Evolutionary conservation across 2,329 filamentous ascomycete genomes (phyloP), one percentile per base, ranked within the genome.

Genomic region (Sporothrix schenckii): DNA sequence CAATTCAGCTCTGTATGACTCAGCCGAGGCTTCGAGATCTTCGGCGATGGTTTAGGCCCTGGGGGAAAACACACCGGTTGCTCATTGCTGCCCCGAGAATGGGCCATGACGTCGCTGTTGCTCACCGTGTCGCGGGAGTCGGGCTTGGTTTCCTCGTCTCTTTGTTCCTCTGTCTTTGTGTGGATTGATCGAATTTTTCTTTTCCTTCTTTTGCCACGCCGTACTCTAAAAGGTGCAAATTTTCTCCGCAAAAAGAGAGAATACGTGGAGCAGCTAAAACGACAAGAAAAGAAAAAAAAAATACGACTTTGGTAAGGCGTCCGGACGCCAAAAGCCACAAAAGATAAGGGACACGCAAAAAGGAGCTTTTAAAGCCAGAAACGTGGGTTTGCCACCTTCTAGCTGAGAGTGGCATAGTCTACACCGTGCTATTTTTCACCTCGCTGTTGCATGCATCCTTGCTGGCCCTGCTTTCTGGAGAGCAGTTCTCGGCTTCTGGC

Each of bases 351-450:
- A 44, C 41, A 44, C 41, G 41, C 30, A 34, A 34, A 4, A 4
- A 34, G 6, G 41, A 44, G 41, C 4, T 14, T 6, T 5, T 5
- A 11, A 44, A 44, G 41, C 34, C 34, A 34, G 14, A 44, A 54
- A 68, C 39, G 52, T 68, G 66, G 65, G 39, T 58, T 68, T 49
- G 50, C 66, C 66, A 14, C 66, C 30, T 49, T 44, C 50, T 53
- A 44, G 30, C 49, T 16, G 41, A 16, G 41, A 49, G 49, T 21
- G 60, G 19, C 60, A 13, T 65, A 49, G 60, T n/a, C 56, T 39
- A 61, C 56, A 61, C 56, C 56, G 30, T 41, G 14, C 39, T 9
- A 16, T 47, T 13, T 16, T 24, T n/a, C 54, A 60, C 58, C 58
- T 39, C 58, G 13, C 34, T 63, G 21, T 47, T 5, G 34, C 14